Base-by-base conservation (phyloP, 1,139 yeast species). In the Scheffersomyces cryptocercus region DNA sequence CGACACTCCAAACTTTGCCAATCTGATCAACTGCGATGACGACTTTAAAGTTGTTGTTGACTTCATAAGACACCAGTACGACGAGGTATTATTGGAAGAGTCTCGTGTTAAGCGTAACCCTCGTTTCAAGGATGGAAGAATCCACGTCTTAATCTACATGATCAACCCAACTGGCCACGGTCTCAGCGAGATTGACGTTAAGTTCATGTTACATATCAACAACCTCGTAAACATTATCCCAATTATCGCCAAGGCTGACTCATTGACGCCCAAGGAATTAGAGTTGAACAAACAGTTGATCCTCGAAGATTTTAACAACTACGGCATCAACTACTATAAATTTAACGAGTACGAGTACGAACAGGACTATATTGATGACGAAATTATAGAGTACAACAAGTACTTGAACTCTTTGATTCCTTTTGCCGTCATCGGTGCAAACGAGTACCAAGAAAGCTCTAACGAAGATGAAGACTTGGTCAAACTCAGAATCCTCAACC, bases 1-100 rank as follows among this genome's bases (percentile, higher is more conserved):
- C 44, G 79, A 74, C 51, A 85, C 93, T 0, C 93, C 93, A 3
- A 89, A 89, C 32, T 88, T 85, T 68, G 95, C 95, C 47, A 88
- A 85, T 55, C 80, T 73, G 53, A 70, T 85, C 51, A 65, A 73
- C 56, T 56, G 60, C 62, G 70, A 65, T 44, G 75, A 70, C 34
- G 76, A 71, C 49, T 71, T 71, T 52, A 71, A 70, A 52, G 65
- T 73, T 37, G 64, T 75, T 39, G 79, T 74, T 39, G 79, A 74
- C 52, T 75, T 73, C 47, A 72, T 75, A 54, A 71, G 78, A 65
- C 75, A 72, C 48, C 77, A 75, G 47, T 74, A 69, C 56, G 79
- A 75, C 56, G 77, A 72, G 53, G 77, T 73, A 24, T 70, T 75
- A 54, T 69, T 73, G 58, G 79, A 75, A 49, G 80, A 75, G 52